These are phyloP conservation scores for Lolium perenne DNA, from an alignment of 176 grass and related monocot species.

Conservation along the genomic window DNA sequence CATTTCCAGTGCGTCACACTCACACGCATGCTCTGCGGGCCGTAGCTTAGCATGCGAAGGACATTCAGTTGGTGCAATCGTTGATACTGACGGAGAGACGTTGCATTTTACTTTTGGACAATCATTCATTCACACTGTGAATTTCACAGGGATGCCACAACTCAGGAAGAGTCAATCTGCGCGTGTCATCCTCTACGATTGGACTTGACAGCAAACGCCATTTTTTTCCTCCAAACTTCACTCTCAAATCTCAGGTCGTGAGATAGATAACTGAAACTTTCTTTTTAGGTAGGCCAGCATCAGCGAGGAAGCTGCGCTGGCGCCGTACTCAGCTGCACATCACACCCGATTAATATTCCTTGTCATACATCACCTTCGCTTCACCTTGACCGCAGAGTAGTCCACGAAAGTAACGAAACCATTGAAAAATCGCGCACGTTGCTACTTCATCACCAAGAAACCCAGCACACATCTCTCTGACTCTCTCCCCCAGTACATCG, in stretches of 20 bases:
- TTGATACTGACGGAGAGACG: too few species aligned
- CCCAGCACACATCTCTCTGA: background rate
- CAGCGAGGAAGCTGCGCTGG: background rate
- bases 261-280: background rate
- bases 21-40: background rate
- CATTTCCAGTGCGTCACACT: background rate
- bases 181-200: background rate
- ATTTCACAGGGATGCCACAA: background rate
- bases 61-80: too few species aligned
- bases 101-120: background rate
- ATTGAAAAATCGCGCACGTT: background rate
- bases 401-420: background rate
- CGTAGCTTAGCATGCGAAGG: background rate
- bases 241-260: background rate
- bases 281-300: background rate
- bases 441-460: background rate
- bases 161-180: background rate
- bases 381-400: conserved; percentile 13
- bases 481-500: background rate
- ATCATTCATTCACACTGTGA: background rate
- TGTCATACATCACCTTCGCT: background rate
- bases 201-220: background rate
- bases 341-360: background rate
- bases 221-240: background rate
- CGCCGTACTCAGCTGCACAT: background rate